Conservation (phyloP, 208 protist species). For the Angomonas deanei region DNA sequence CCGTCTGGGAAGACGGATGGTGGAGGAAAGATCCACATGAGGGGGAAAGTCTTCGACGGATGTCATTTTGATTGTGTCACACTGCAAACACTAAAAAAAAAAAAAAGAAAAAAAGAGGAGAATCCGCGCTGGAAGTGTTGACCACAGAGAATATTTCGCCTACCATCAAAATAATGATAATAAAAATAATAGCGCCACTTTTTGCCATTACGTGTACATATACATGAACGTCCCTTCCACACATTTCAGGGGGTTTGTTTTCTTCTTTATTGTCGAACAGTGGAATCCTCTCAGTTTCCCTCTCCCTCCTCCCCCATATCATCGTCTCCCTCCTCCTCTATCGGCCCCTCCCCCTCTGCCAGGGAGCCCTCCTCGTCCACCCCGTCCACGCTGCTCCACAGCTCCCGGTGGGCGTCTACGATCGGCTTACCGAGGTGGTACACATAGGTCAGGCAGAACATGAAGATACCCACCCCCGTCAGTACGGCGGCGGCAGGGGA, state of each 20-base stretch:
- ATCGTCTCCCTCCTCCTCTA: conserved; percentile 12
- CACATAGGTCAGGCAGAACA: conserved; percentile 47
- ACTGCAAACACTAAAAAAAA: too few species aligned
- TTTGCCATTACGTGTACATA: not conserved
- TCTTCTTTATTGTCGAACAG: too few species aligned
- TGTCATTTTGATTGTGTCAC: too few species aligned
- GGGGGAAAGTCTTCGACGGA: too few species aligned
- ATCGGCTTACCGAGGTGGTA: conserved; percentile 64
- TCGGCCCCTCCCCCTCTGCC: conserved; percentile 8
- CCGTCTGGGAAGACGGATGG: not conserved
- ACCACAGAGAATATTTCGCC: too few species aligned
- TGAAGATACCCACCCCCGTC: conserved; percentile 15
- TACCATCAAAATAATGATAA: conserved; percentile 8
- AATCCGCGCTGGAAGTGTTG: too few species aligned
- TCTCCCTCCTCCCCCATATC: not conserved
- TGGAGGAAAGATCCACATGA: too few species aligned
- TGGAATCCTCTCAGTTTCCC: not conserved
- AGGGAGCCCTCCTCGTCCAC: conserved; percentile 14
- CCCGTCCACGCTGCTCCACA: conserved; percentile 16
- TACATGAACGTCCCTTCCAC: too few species aligned
- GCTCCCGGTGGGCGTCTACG: conserved; percentile 43
- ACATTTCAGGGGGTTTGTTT: too few species aligned
- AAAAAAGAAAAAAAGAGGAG: too few species aligned
- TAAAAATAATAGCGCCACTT: conserved; percentile 4
- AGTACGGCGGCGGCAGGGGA: conserved; percentile 22